A percentile compares a stretch with the other conserved stretches of the same genome.
phyloP scores from a whole-genome alignment of 169 alveolate species.

The Sarcocystis neurona region DNA sequence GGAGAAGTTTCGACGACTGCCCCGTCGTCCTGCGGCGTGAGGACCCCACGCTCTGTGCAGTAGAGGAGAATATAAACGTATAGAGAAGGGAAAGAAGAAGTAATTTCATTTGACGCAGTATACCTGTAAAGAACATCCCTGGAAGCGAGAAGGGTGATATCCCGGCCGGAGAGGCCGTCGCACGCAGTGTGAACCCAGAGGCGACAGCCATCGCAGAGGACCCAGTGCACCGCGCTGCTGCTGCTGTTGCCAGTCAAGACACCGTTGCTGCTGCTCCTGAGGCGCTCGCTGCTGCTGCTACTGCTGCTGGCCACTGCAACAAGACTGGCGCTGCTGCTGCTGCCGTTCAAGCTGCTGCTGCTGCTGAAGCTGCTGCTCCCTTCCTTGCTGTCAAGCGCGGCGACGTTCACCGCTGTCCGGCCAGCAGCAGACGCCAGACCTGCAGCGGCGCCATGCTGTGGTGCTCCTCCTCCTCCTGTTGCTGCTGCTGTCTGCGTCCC shows the following conservation, averaged over 20 bases:
- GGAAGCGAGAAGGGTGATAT: neutral
- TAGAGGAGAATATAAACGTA: too few species aligned
- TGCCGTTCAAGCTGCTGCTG: neutral
- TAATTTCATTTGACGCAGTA: neutral
- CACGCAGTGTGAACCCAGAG: constrained; percentile 45
- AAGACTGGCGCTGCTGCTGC: neutral
- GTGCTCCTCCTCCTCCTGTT: neutral
- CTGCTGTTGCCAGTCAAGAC: neutral
- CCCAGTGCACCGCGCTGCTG: constrained; percentile 25
- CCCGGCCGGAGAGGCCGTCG: constrained; percentile 1
- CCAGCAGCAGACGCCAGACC: too few species aligned
- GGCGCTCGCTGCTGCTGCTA: neutral
- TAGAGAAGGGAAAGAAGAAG: neutral
- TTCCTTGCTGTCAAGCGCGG: too few species aligned
- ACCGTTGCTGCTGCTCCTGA: neutral
- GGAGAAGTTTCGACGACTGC: too few species aligned
- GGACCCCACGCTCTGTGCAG: too few species aligned
- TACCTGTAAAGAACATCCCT: constrained; percentile 20
- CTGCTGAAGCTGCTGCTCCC: neutral
- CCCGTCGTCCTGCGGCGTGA: too few species aligned
- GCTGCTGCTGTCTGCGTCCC: neutral
- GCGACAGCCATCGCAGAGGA: constrained; percentile 45
- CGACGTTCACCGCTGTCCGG: too few species aligned
- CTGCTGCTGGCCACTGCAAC: too few species aligned
- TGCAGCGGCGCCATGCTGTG: neutral